Base-by-base conservation (phyloP, 345 rosid species). In the Moricandia arvensis region DNA sequence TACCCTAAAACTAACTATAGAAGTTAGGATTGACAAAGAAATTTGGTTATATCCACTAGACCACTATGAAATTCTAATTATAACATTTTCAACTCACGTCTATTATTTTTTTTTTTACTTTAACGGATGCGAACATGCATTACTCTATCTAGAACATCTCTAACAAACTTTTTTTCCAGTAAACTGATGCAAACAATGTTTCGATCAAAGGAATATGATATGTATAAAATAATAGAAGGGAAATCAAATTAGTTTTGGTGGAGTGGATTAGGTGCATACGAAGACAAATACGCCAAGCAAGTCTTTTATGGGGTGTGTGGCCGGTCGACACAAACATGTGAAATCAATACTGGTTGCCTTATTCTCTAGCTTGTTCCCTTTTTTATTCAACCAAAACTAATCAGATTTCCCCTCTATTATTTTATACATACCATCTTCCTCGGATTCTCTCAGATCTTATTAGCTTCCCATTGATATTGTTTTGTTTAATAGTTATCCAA, bases 311-410 rank as follows among this genome's bases (percentile, higher is more conserved):
- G 74, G 63, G 57, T 35, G 69, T 68, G 74, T 62, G 75, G 70
- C 75, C 21, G 71, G 62, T 77, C 76, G 76, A 71, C 80, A 77
- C 72, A 47, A 58, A 71, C 76, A 77, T 71, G 80, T 77, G 80
- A 71, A 77, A 47, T 72, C 80, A 57, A 77, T 71, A 63, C 67
- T 63, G 6, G 30, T 58, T 71, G 63, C 76, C 76, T 64, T 77
- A 65, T 71, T 77, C 76, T 71, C 75, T 63, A n/a, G 12, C 45
- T 63, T 76, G 27, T 41, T 69, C 59, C 17, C 5, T 54, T 12
- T 55, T 69, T n/a, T 18, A 31, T 61, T 33, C n/a, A 29, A 53
- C 69, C 45, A 16, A 63, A 38, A 53, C 29, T 30, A 38, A 21
- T 61, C 67, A 67, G 21, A 17, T 75, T 47, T 8, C 13, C 6